Evolutionary conservation across 208 protist species (phyloP).

Genomic region (Angomonas deanei): DNA sequence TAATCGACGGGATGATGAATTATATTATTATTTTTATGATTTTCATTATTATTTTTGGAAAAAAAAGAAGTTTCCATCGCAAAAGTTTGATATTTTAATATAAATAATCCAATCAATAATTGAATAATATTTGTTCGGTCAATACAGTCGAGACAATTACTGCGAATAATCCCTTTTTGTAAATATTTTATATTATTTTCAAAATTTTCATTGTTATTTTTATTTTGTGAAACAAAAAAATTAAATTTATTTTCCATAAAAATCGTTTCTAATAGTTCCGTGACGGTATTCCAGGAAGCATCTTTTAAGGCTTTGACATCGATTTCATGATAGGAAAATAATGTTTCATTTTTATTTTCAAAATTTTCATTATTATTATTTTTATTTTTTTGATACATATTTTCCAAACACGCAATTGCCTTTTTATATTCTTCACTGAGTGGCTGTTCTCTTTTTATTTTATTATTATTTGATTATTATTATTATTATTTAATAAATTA

Average conservation of each 20-base stretch:
- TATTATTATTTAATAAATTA: neutral
- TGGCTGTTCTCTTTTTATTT: neutral
- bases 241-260: neutral
- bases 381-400: too few species aligned
- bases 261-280: neutral
- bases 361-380: too few species aligned
- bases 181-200: neutral
- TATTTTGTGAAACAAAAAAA: neutral
- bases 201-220: neutral
- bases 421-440: neutral
- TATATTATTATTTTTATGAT: too few species aligned
- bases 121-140: conserved; percentile 97
- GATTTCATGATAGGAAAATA: neutral
- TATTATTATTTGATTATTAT: neutral
- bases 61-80: conserved; percentile 48
- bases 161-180: conserved; percentile 61
- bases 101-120: conserved; percentile 88
- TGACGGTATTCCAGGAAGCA: neutral
- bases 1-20: conserved; percentile 28
- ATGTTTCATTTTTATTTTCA: too few species aligned
- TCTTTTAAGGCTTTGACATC: conserved; percentile 63
- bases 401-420: too few species aligned
- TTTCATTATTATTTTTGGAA: too few species aligned
- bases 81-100: conserved; percentile 59
- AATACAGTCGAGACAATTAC: conserved; percentile 97